These are phyloP conservation scores for Bruguiera parviflora DNA, from an alignment of 345 rosid species.

Conservation along the genomic window DNA sequence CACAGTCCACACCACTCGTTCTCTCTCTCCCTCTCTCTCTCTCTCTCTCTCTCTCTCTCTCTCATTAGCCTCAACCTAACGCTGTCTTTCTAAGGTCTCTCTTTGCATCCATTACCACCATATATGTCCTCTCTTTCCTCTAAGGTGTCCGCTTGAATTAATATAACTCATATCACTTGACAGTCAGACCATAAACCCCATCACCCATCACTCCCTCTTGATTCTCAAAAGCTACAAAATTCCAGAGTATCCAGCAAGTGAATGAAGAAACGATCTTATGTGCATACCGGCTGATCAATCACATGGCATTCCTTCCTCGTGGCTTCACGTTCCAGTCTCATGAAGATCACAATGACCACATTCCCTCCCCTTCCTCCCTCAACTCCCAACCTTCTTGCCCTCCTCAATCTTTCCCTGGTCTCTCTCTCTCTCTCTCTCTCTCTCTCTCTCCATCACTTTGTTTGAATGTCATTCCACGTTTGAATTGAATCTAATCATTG, in stretches of 20 bases:
- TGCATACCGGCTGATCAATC: background rate
- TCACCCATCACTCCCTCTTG: background rate
- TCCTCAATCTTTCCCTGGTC: constrained; percentile 72
- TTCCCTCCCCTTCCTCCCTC: constrained; percentile 56
- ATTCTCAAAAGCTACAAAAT: background rate
- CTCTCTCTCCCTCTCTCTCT: constrained; percentile 14
- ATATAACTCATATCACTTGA: constrained; percentile 21
- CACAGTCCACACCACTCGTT: constrained; percentile 27
- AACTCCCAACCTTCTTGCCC: constrained; percentile 57
- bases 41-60: constrained; percentile 14
- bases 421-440: constrained; percentile 5
- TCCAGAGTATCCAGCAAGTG: background rate
- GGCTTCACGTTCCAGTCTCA: constrained; percentile 63
- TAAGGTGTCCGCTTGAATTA: constrained; percentile 23
- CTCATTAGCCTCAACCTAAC: constrained; percentile 23
- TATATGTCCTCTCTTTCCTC: constrained; percentile 18
- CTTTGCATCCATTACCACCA: constrained; percentile 28
- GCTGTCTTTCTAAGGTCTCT: constrained; percentile 32
- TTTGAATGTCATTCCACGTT: background rate
- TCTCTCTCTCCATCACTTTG: background rate
- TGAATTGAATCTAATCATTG: background rate
- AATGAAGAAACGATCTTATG: constrained; percentile 2
- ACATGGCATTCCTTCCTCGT: constrained; percentile 69
- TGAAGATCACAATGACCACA: constrained; percentile 51
- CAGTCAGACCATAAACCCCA: constrained; percentile 9